Percentiles rank a stretch among this genome's conserved stretches.
Evolutionary conservation across 2,329 filamentous ascomycete genomes (phyloP).

Genomic region (Rutstroemia sp.): DNA sequence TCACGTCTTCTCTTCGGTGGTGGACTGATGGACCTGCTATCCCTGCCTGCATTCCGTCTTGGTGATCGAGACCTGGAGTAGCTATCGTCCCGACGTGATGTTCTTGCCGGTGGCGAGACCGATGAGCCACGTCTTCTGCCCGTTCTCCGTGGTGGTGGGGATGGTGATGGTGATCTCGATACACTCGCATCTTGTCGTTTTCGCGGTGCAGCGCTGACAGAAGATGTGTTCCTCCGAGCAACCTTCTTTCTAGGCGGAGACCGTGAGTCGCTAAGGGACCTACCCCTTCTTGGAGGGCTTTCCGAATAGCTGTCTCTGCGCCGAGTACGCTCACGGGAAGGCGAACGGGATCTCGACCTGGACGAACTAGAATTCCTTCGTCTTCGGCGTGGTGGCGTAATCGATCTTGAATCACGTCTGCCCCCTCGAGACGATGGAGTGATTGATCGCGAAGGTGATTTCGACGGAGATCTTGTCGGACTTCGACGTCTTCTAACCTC

Average conservation of each 20-base stretch:
- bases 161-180: constrained; percentile 17
- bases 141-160: constrained; percentile 7
- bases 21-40: constrained; percentile 23
- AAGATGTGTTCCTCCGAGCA: constrained; percentile 19
- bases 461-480: constrained; percentile 14
- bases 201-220: constrained; percentile 21
- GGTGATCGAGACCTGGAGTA: constrained; percentile 18
- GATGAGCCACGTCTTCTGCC: constrained; percentile 11
- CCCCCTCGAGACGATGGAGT: constrained; percentile 16
- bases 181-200: constrained; percentile 14
- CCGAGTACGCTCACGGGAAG: constrained; percentile 12
- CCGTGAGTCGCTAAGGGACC: constrained; percentile 15
- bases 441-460: constrained; percentile 12
- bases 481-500: constrained; percentile 21
- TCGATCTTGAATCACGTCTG: constrained; percentile 11
- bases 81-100: constrained; percentile 13
- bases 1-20: constrained; percentile 24
- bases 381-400: constrained; percentile 19
- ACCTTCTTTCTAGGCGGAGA: constrained; percentile 15
- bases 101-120: constrained; percentile 10
- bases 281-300: constrained; percentile 15
- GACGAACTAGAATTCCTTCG: constrained; percentile 18
- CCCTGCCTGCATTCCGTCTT: constrained; percentile 10
- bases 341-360: constrained; percentile 6
- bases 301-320: constrained; percentile 17